phyloP scores from a whole-genome alignment of 352 stramenopile species.

The Aphanomyces stellatus region DNA sequence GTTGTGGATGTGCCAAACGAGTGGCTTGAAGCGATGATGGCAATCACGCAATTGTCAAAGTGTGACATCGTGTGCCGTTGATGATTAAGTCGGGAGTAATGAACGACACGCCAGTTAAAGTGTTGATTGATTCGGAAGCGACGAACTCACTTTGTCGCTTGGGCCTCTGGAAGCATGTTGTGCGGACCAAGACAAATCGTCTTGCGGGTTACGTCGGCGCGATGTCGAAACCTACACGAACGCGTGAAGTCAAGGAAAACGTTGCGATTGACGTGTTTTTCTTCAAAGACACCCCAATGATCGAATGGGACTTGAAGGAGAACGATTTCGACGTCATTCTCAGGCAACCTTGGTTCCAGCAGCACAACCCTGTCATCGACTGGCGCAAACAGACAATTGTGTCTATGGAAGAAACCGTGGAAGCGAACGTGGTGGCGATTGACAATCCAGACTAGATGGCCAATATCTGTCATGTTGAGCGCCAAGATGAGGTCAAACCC shows the following conservation, averaged over 20 bases:
- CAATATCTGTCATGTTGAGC: not conserved
- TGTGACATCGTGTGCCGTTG: too few relatives aligned
- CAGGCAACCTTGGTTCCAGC: constrained; percentile 14
- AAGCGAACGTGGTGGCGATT: not conserved
- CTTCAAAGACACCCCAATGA: not conserved
- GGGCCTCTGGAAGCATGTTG: not conserved
- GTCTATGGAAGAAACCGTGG: not conserved
- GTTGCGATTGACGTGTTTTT: not conserved
- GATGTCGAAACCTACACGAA: not conserved
- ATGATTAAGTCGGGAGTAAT: too few relatives aligned
- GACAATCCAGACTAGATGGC: not conserved
- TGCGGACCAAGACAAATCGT: not conserved
- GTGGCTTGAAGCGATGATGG: too few relatives aligned
- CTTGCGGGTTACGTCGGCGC: not conserved
- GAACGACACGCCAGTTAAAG: not conserved
- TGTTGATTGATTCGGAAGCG: not conserved
- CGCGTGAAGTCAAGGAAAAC: not conserved
- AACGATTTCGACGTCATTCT: constrained; percentile 19
- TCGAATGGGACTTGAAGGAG: constrained; percentile 13
- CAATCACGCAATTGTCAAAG: too few relatives aligned
- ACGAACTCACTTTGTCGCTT: not conserved
- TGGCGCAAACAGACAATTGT: not conserved
- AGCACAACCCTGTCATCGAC: constrained; percentile 19
- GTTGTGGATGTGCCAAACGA: too few relatives aligned
- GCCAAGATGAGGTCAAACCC: not conserved